phyloP scores from a whole-genome alignment of 495 filamentous ascomycete species.

The Talaromyces ruber region DNA sequence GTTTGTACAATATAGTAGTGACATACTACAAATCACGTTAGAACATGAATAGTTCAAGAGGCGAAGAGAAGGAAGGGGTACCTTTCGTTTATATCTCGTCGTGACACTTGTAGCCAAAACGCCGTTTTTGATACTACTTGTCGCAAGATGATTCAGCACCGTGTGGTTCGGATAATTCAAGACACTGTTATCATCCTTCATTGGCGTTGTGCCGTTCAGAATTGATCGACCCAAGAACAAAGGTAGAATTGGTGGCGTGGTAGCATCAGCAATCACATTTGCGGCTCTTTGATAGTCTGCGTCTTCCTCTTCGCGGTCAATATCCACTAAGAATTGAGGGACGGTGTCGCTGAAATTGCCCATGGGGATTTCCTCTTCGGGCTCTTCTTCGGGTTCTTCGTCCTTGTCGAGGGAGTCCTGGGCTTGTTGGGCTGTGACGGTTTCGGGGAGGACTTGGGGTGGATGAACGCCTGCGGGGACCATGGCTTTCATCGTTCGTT shows the following conservation, averaged over 20 bases:
- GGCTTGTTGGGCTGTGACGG: constrained; percentile 23
- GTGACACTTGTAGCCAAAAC: constrained; percentile 95
- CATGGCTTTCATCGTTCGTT: constrained; percentile 15
- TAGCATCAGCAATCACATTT: constrained; percentile 61
- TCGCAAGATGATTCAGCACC: constrained; percentile 94
- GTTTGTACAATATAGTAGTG: constrained; percentile 96
- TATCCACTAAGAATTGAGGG: constrained; percentile 76
- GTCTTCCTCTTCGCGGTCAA: constrained; percentile 74
- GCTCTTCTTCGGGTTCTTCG: constrained; percentile 33
- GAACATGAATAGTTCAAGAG: neutral
- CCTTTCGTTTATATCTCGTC: constrained; percentile 94
- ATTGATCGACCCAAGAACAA: constrained; percentile 93
- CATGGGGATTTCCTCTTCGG: constrained; percentile 36
- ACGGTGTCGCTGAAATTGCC: constrained; percentile 51
- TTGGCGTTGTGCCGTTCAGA: constrained; percentile 76
- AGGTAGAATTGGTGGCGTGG: constrained; percentile 76
- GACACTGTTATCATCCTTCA: constrained; percentile 97
- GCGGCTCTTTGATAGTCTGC: constrained; percentile 60
- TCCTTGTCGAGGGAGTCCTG: constrained; percentile 30
- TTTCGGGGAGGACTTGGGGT: constrained; percentile 35
- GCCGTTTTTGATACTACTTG: constrained; percentile 94
- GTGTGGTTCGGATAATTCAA: constrained; percentile 94
- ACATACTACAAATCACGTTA: constrained; percentile 61
- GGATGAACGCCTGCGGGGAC: constrained; percentile 33
- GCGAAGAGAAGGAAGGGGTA: constrained; percentile 24